These are phyloP conservation scores for Echites panduratus DNA, from an alignment of 257 asterid genomes.

Conservation along the genomic window DNA sequence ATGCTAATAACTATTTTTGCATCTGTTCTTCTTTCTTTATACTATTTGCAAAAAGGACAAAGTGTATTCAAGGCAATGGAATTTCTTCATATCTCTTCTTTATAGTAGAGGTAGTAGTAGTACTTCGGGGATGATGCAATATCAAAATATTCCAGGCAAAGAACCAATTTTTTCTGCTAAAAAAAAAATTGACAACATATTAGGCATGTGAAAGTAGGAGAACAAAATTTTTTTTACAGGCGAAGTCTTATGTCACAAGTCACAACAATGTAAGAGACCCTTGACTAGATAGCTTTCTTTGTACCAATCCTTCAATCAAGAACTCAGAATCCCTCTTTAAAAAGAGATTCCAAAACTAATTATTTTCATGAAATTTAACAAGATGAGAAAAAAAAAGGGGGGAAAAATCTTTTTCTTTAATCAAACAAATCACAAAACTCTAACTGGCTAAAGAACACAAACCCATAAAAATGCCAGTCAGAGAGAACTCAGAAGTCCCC, in stretches of 20 bases:
- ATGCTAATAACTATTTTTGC: neutral
- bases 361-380: neutral
- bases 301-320: constrained; percentile 6
- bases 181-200: constrained; percentile 4
- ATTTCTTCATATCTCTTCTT: neutral
- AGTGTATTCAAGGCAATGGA: neutral
- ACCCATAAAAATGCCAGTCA: constrained; percentile 18
- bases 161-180: constrained; percentile 7
- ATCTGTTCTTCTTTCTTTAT: neutral
- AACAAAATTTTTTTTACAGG: constrained; percentile 2
- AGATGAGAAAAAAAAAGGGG: neutral
- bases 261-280: constrained; percentile 1
- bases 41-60: neutral
- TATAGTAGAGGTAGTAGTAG: no score
- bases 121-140: neutral
- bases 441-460: constrained; percentile 15
- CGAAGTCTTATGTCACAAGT: neutral
- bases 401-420: constrained; percentile 2
- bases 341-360: neutral
- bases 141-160: constrained; percentile 18
- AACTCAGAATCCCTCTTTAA: neutral
- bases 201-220: neutral
- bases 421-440: constrained; percentile 13
- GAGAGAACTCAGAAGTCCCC: neutral
- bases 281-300: constrained; percentile 12